phyloP scores from a whole-genome alignment of 495 filamentous ascomycete genomes.

The Podospora anserina region DNA sequence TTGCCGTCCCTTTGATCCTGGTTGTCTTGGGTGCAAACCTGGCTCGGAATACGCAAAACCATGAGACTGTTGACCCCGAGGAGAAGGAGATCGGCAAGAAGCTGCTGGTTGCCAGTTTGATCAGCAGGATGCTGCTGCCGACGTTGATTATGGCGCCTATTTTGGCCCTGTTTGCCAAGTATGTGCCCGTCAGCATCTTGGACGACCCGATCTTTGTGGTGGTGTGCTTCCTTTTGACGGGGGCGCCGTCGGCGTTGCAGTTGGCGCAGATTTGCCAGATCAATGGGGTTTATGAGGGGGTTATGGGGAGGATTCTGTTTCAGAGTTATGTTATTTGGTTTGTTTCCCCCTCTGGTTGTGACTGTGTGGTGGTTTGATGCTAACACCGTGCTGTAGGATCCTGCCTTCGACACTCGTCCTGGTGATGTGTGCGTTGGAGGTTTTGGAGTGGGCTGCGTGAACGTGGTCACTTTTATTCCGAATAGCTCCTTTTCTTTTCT shows the following conservation, averaged over 20 bases:
- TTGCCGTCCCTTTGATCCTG: slow-evolving; percentile 91
- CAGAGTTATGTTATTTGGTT: slow-evolving; percentile 97
- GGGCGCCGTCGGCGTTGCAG: slow-evolving; percentile 90
- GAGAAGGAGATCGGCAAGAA: slow-evolving; percentile 66
- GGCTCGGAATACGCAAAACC: slow-evolving; percentile 66
- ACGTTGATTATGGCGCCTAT: slow-evolving; percentile 92
- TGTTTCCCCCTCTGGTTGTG: slow-evolving; percentile 30
- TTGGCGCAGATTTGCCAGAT: slow-evolving; percentile 98
- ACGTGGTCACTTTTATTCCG: neutral
- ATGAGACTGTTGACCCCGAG: slow-evolving; percentile 58
- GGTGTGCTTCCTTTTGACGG: slow-evolving; percentile 93
- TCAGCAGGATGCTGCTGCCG: slow-evolving; percentile 89
- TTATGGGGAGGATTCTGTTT: slow-evolving; percentile 90
- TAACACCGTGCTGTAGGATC: slow-evolving; percentile 57
- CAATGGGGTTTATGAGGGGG: slow-evolving; percentile 89
- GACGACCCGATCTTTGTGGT: slow-evolving; percentile 98
- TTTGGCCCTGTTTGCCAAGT: slow-evolving; percentile 86
- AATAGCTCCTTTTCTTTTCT: neutral
- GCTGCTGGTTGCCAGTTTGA: slow-evolving; percentile 77
- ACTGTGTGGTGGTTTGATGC: neutral
- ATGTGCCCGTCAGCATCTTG: slow-evolving; percentile 85
- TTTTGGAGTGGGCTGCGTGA: slow-evolving; percentile 76
- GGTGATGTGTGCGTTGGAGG: slow-evolving; percentile 88
- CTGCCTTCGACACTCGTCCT: slow-evolving; percentile 87
- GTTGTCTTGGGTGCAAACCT: slow-evolving; percentile 96